Percentiles rank a stretch among this genome's conserved stretches.
Evolutionary conservation across 768 basidiomycete genomes (phyloP).

Genomic region (Xerocomellus intermedius): DNA sequence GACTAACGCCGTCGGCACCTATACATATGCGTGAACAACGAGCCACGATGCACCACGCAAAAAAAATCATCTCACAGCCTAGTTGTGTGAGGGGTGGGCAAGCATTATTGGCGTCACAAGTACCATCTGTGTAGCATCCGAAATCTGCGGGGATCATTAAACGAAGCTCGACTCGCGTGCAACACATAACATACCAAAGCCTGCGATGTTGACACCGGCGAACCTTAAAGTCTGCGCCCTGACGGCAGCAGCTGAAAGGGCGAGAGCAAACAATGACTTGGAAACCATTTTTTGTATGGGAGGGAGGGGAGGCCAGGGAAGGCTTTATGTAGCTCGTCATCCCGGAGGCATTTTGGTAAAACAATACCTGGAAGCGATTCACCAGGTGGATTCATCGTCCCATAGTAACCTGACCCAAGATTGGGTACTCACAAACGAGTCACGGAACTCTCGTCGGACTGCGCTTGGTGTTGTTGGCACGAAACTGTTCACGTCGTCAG

Average conservation of each 20-base stretch:
- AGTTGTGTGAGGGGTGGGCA: constrained; percentile 46
- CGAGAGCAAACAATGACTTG: constrained; percentile 15
- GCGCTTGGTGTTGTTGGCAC: neutral
- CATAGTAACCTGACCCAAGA: neutral
- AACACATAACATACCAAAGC: constrained; percentile 36
- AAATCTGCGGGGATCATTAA: constrained; percentile 35
- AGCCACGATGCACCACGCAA: neutral
- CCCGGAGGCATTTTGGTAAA: neutral
- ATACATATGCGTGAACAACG: neutral
- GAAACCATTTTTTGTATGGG: constrained; percentile 16
- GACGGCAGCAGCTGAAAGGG: constrained; percentile 10
- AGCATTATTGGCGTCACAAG: constrained; percentile 38
- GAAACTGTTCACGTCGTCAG: too few relatives aligned
- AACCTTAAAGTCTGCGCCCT: constrained; percentile 31
- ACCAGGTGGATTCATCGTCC: neutral
- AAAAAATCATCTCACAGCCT: constrained; percentile 32
- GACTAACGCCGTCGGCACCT: constrained; percentile 34
- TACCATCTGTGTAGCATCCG: constrained; percentile 46
- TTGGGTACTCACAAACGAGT: neutral
- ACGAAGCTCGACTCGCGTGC: neutral
- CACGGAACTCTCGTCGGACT: too few relatives aligned
- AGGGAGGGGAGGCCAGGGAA: neutral
- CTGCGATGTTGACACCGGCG: constrained; percentile 52
- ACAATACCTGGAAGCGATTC: constrained; percentile 3
- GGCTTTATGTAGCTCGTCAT: constrained; percentile 11